Percentiles rank a stretch among this genome's conserved stretches.
Conservation (phyloP, 495 filamentous ascomycete genomes). For the Penicillium canariense region DNA sequence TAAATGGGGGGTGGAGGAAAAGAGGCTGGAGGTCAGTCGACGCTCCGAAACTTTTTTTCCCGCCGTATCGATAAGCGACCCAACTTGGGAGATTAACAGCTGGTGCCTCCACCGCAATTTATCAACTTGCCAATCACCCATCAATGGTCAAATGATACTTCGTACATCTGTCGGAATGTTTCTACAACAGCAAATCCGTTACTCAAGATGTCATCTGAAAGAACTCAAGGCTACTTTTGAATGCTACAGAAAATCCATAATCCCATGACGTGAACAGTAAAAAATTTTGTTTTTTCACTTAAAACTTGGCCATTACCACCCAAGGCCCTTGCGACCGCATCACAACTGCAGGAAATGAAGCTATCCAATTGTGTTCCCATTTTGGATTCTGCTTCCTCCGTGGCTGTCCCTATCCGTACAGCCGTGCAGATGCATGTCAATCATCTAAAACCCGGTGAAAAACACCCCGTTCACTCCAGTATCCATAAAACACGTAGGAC, state of each 20-base stretch:
- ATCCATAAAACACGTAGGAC: slow-evolving; percentile 42
- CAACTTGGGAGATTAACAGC: not conserved
- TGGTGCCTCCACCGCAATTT: not conserved
- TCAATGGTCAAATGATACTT: not conserved
- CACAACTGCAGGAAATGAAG: slow-evolving; percentile 48
- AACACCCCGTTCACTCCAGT: slow-evolving; percentile 50
- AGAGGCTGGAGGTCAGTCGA: slow-evolving; percentile 20
- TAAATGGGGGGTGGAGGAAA: slow-evolving; percentile 14
- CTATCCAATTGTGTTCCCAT: slow-evolving; percentile 42
- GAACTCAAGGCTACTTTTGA: slow-evolving; percentile 5
- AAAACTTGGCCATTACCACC: slow-evolving; percentile 35
- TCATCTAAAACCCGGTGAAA: slow-evolving; percentile 46
- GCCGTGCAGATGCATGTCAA: slow-evolving; percentile 48
- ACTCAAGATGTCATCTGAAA: not conserved
- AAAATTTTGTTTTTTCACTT: slow-evolving; percentile 36
- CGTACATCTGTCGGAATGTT: not conserved
- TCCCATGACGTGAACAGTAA: slow-evolving; percentile 21
- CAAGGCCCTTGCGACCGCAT: slow-evolving; percentile 45
- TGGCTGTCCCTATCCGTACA: slow-evolving; percentile 46
- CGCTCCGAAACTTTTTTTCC: slow-evolving; percentile 43
- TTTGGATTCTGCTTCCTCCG: slow-evolving; percentile 40
- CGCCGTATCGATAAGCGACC: slow-evolving; percentile 47
- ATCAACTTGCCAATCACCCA: not conserved
- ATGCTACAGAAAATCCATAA: slow-evolving; percentile 5
- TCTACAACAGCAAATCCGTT: not conserved